Evolutionary conservation across 1,139 yeast species (phyloP), one percentile per base, ranked within the genome.

Genomic region (Taphrina sp.): DNA sequence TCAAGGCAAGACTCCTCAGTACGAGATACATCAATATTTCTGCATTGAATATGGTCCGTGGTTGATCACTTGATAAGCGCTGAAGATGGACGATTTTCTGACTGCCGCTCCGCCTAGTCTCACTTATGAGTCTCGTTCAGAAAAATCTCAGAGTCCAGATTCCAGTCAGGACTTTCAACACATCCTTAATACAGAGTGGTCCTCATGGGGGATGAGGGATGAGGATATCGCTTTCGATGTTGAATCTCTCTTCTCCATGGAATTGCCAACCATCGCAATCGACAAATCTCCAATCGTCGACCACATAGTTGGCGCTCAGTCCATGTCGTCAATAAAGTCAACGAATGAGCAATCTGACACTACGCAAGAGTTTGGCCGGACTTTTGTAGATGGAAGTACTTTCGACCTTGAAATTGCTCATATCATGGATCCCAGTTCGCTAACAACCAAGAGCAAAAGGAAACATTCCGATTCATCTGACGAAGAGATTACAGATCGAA

Each of bases 61-160:
- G n/a, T n/a, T n/a, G n/a, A n/a, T n/a, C n/a, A n/a, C n/a, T n/a
- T n/a, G n/a, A n/a, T n/a, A n/a, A n/a, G n/a, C n/a, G 31, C 31
- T 26, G 7, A 12, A 7, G 31, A 26, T 43, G 34, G 47, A 43
- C 2, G 47, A 43, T 22, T 43, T 19, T 43, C 47, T 43, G 7
- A 28, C 14, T 2, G 34, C 47, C 12, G 14, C 12, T 14, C 5
- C 26, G 5, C 47, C 47, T 5, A 38, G 47, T 7, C 47, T 43
- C 12, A 31, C 22, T 19, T 43, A 43, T 28, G 47, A 43, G 19
- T 19, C 47, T 12, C 47, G 31, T 20, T 43, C 47, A n/a, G 47
- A 43, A 33, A 26, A 31, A 14, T 43, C 47, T 17, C 47, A 43
- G 19, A 43, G 47, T 43, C 47, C 47, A 7, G 20, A 19, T 5